A percentile compares a stretch with the other conserved stretches of the same genome.
Conservation (phyloP, 345 rosid species). For the Gossypium raimondii region DNA sequence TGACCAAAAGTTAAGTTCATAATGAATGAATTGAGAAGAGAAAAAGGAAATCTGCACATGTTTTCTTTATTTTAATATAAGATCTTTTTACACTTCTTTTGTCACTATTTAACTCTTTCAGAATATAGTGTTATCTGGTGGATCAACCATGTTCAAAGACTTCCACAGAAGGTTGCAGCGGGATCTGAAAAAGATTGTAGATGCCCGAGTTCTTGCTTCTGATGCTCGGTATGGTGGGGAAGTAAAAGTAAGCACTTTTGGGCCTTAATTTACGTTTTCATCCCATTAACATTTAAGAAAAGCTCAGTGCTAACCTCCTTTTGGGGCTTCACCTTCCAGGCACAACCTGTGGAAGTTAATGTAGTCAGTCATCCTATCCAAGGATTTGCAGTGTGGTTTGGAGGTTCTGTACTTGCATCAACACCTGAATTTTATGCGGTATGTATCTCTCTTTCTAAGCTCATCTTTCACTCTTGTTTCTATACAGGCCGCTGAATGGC, state of each 20-base stretch:
- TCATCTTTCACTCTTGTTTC: not conserved
- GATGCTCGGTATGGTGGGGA: conserved; percentile 75
- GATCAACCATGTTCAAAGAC: conserved; percentile 99
- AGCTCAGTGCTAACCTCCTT: not conserved
- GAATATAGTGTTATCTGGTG: conserved; percentile 97
- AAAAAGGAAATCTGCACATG: not conserved
- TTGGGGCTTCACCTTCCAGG: conserved; percentile 32
- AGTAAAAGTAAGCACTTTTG: conserved; percentile 46
- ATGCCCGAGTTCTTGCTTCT: conserved; percentile 78
- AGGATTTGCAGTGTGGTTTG: conserved; percentile 97
- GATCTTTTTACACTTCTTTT: not conserved
- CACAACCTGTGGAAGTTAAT: conserved; percentile 93
- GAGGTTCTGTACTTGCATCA: conserved; percentile 96
- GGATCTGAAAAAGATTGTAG: conserved; percentile 93
- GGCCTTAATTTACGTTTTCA: not conserved
- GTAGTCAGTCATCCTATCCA: conserved; percentile 96
- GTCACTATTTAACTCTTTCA: conserved; percentile 30
- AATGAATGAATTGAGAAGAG: not conserved
- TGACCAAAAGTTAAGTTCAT: conserved; percentile 5
- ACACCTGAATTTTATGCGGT: conserved; percentile 95
- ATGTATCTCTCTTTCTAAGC: conserved; percentile 22
- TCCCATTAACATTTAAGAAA: conserved; percentile 3
- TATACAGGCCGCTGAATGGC: not conserved
- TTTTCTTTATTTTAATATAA: not conserved
- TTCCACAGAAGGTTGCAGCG: conserved; percentile 95